Base-by-base conservation (phyloP, 495 filamentous ascomycete species). In the Tuber borchii region DNA sequence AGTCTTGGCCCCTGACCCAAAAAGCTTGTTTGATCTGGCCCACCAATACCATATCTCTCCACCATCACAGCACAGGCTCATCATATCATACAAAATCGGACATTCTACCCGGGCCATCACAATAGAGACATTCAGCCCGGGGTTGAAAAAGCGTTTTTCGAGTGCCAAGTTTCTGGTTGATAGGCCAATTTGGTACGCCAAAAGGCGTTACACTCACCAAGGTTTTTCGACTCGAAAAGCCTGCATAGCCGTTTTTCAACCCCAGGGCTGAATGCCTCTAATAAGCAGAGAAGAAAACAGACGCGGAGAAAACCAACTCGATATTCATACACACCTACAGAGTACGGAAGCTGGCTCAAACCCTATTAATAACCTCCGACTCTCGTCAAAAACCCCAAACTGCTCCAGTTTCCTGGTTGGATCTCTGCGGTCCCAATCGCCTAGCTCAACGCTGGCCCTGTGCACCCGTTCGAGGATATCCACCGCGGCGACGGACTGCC, bases 391-490 rank as follows among this genome's bases (percentile, higher is more conserved):
- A 31, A 65, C 56, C 31, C 56, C 26, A 65, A 34, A 65, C 14
- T 65, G 56, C 34, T 65, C 56, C 12, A 34, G 26, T 65, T 65
- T 65, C 56, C 56, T 31, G 56, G 12, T 65, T 17, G 17, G 26
- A 65, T 65, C 56, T 16, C 56, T 16, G 26, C 56, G 56, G 14
- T 65, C 56, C 56, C 56, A 65, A 65, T 65, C 56, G 6, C 56
- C 56, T 5, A 65, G 56, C 26, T 65, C 56, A 34, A 65, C 14
- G 4, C 56, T 65, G 31, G 56, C 56, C 56, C 56, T 65, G 31
- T 65, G 56, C 14, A 65, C 56, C 26, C 56, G 56, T 65, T 65
- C 56, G 56, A 65, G 56, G 26, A 65, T 65, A 34, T 65, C 56
- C 56, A 34, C 56, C 14, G 56, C 56, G 16, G 56, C 56, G 26